Percentiles rank a stretch among this genome's conserved stretches.
Evolutionary conservation across 208 protist genomes (phyloP).

Genomic region (Trypanosoma brucei): DNA sequence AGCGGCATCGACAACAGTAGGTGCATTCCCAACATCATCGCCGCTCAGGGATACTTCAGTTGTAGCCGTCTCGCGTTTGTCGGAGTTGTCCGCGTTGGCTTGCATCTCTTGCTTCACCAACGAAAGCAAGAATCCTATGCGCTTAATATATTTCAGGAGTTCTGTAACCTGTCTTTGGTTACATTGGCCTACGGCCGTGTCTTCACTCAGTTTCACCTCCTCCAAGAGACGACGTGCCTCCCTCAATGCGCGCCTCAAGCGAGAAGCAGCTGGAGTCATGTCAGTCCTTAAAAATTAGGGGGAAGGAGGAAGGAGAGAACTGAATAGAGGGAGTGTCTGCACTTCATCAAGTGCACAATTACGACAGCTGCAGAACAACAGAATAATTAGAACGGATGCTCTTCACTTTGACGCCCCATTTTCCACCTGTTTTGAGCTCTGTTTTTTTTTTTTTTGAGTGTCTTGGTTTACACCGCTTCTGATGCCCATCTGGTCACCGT

Average conservation of each 20-base stretch:
- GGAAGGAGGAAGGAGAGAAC: background rate
- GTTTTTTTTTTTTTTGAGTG: too few species aligned
- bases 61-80: background rate
- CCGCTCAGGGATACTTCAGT: background rate
- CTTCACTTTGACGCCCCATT: too few species aligned
- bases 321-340: background rate
- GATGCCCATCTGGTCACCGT: background rate
- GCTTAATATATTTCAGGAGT: slow-evolving; percentile 6
- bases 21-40: background rate
- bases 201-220: background rate
- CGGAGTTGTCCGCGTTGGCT: too few species aligned
- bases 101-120: background rate
- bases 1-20: background rate
- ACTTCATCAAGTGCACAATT: too few species aligned
- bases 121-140: slow-evolving; percentile 16
- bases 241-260: slow-evolving; percentile 8
- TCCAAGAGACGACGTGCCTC: slow-evolving; percentile 1
- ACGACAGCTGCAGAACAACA: too few species aligned
- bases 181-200: background rate
- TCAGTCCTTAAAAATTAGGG: background rate
- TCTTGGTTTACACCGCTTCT: too few species aligned
- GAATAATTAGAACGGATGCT: too few species aligned
- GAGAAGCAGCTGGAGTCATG: slow-evolving; percentile 1
- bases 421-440: too few species aligned
- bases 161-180: background rate